These are phyloP conservation scores for Boechera stricta DNA, from an alignment of 345 rosid species.

Conservation along the genomic window DNA sequence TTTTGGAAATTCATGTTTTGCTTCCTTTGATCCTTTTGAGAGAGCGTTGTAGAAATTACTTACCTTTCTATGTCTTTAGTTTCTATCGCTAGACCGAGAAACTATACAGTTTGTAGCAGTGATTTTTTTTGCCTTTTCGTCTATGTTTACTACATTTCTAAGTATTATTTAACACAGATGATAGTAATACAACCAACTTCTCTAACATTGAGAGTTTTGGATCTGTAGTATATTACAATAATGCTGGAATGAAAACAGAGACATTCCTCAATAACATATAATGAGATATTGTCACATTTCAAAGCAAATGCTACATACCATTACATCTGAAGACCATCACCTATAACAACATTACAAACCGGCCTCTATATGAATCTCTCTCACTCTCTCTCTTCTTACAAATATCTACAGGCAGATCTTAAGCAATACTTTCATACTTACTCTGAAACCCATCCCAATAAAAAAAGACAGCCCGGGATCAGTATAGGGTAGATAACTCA, in stretches of 20 bases:
- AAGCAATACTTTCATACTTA: conserved; percentile 5
- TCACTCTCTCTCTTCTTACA: conserved; percentile 24
- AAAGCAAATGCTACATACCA: conserved; percentile 29
- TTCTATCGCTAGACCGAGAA: no score
- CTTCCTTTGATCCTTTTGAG: no score
- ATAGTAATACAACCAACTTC: conserved; percentile 19
- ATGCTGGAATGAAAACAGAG: neutral
- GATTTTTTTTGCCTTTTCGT: neutral
- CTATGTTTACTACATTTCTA: no score
- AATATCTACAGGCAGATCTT: conserved; percentile 35
- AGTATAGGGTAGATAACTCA: conserved; percentile 18
- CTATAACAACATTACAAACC: conserved; percentile 39
- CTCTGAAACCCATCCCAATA: conserved; percentile 26
- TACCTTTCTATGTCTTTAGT: no score
- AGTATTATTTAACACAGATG: neutral
- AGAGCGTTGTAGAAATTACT: no score
- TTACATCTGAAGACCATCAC: conserved; percentile 20
- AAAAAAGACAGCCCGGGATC: conserved; percentile 21
- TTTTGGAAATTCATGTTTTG: no score
- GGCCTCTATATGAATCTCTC: conserved; percentile 1
- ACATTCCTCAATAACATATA: conserved; percentile 13
- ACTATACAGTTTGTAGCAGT: neutral
- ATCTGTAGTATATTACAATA: neutral
- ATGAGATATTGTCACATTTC: conserved; percentile 17
- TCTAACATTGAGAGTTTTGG: neutral